Base-by-base conservation (phyloP, 257 asterid species). In the Linderniella brevidens region DNA sequence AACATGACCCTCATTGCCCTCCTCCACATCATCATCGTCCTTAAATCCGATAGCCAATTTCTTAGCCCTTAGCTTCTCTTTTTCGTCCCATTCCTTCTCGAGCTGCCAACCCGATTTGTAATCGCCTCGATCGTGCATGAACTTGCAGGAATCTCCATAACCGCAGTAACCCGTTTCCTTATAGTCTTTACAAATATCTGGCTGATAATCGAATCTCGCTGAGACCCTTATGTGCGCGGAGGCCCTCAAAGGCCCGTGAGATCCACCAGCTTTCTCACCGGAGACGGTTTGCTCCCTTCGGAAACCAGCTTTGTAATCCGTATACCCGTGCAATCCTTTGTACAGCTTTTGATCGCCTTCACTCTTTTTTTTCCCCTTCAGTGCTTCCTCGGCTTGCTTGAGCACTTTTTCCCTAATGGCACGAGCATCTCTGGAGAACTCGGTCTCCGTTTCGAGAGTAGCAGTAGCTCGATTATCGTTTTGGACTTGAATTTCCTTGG, bases 101-200 rank as follows among this genome's bases (percentile, higher is more conserved):
- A 90, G 57, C 72, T 85, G 99, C 99, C 96, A 90, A 13, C 99
- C 99, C 0, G 93, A 61, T 71, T 85, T 81, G 55, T 90, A 90
- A 62, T 85, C 99, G 19, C 98, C 99, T 0, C 96, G 73, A 55
- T 85, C 96, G 48, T 90, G 96, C 99, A 85, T 76, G 63, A 90
- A 85, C 71, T 90, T 90, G 64, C 96, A 85, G 0, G 96, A 60
- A 70, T 90, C 96, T 13, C 96, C 99, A 53, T 90, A 85, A 41
- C 99, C 99, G 68, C 96, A 90, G 60, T 85, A 85, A 19, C 99
- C 94, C 9, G 95, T 90, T 66, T 85, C 96, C 54, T 90, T 85
- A 61, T 85, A 79, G 59, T 90, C 99, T 61, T 90, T 90, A 47
- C 96, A 90, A 35, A 90, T 81, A 54, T 90, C 96, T 0, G 95